These are phyloP conservation scores for Incumbomyces delicatus DNA, from an alignment of 2,329 filamentous ascomycete species.

Conservation along the genomic window DNA sequence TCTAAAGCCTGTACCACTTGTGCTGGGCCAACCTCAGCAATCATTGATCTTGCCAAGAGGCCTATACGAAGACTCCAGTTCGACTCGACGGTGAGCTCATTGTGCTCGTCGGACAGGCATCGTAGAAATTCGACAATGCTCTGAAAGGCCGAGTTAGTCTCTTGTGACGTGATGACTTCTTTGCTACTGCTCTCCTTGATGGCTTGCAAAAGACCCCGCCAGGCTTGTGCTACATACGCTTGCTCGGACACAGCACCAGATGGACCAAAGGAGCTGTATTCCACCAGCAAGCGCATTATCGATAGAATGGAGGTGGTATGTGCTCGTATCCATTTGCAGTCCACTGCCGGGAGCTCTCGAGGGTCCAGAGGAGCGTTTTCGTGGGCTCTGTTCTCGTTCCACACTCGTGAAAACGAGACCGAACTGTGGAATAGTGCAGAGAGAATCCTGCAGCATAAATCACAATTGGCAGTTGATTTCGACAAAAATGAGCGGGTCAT, in stretches of 20 bases:
- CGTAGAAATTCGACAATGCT: constrained; percentile 59
- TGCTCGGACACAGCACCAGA: constrained; percentile 27
- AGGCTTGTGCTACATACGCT: constrained; percentile 47
- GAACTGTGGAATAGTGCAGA: constrained; percentile 52
- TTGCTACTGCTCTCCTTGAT: constrained; percentile 60
- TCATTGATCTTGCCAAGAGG: constrained; percentile 2
- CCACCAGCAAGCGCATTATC: constrained; percentile 46
- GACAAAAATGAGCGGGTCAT: constrained; percentile 48
- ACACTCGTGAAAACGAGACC: constrained; percentile 43
- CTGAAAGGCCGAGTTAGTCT: constrained; percentile 71
- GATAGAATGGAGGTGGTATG: constrained; percentile 58
- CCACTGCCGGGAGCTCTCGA: constrained; percentile 72
- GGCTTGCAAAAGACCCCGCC: constrained; percentile 50
- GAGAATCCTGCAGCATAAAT: constrained; percentile 59
- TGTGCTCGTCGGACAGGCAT: not conserved
- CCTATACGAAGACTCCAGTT: not conserved
- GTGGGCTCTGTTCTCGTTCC: constrained; percentile 64
- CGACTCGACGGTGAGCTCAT: not conserved
- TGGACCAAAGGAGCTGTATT: constrained; percentile 38
- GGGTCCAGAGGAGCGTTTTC: constrained; percentile 50
- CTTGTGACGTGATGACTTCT: constrained; percentile 79
- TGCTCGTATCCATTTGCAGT: constrained; percentile 76
- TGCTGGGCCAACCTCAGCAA: constrained; percentile 2
- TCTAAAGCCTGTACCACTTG: constrained; percentile 2
- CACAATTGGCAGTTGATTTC: constrained; percentile 40